phyloP scores from a whole-genome alignment of 2,329 filamentous ascomycete species.

The Pseudonectria buxi region DNA sequence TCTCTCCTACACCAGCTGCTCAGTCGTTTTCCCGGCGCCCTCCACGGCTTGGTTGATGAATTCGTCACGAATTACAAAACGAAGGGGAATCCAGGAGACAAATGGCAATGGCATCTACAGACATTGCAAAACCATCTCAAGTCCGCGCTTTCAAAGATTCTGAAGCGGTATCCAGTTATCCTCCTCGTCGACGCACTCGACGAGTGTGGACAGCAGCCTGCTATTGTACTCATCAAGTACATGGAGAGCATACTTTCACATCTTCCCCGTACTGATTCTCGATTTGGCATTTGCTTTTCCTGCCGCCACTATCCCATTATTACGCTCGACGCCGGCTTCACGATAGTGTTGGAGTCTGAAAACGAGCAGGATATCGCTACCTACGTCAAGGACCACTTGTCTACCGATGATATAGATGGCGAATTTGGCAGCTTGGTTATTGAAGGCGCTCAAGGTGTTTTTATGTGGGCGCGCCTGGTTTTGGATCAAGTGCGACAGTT shows the following conservation, averaged over 20 bases:
- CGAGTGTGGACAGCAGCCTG: conserved; percentile 22
- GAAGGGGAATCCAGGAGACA: conserved; percentile 10
- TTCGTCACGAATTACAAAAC: conserved; percentile 10
- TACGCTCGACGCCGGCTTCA: conserved; percentile 8
- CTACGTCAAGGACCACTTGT: conserved; percentile 21
- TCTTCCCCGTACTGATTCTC: conserved; percentile 4
- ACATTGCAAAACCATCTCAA: conserved; percentile 13
- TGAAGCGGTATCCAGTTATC: conserved; percentile 13
- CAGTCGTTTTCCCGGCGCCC: conserved; percentile 12
- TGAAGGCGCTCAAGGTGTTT: conserved; percentile 24
- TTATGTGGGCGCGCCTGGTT: conserved; percentile 31
- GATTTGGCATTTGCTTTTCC: conserved; percentile 24
- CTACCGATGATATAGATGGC: background rate
- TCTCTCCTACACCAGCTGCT: conserved; percentile 29
- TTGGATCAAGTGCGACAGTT: conserved; percentile 13
- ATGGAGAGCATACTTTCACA: conserved; percentile 16
- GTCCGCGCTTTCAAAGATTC: conserved; percentile 12
- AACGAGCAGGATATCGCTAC: conserved; percentile 25
- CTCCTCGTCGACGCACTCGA: conserved; percentile 32
- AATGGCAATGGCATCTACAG: conserved; percentile 21
- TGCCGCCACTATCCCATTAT: conserved; percentile 28
- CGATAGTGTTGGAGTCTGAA: conserved; percentile 24
- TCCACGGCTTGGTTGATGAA: conserved; percentile 11
- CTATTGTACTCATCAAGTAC: conserved; percentile 8
- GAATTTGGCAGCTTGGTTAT: conserved; percentile 14